Evolutionary conservation across 495 filamentous ascomycete species (phyloP), one percentile per base, ranked within the genome.

Genomic region (Aspergillus cavernicola): DNA sequence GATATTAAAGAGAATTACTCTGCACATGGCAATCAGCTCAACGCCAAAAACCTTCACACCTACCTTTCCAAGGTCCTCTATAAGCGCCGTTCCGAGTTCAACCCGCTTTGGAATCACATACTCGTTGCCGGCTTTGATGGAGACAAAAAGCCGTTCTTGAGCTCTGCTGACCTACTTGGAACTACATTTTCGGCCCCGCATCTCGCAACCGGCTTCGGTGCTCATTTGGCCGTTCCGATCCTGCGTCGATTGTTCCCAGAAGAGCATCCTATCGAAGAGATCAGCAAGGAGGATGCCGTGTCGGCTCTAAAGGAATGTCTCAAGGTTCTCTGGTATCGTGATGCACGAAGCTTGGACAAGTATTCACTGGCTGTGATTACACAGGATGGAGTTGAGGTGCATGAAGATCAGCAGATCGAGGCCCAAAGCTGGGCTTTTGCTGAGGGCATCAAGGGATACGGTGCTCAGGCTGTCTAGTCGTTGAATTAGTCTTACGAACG

Each of bases 321-420:
- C 87, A 97, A 97, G 80, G 92, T 97, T 52, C 79, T 98, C 50
- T 98, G 90, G 77, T 98, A 98, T 76, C 81, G 93, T 56, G 93
- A 98, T 76, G 93, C 93, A 7, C 84, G 93, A 63, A 93, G 88
- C 76, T 69, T 91, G 67, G 90, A 97, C 70, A 79, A 84, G 66
- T 98, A 96, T 70, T 89, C 87, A 47, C 85, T 98, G 67, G 92
- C 92, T 12, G 79, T 96, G 23, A 80, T 98, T 44, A 92, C 90
- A 37, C 83, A 87, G 69, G 87, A 89, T 23, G 78, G 71, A 4
- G 84, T 97, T 60, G 88, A 96, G 58, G 61, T 96, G 64, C 84
- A 82, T 70, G 82, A 92, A 74, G 74, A 86, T 63, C 87, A 95
- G 75, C 79, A 84, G 67, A 67, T 89, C 47, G 83, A 88, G 59